Base-by-base conservation (phyloP, 176 grass and related monocot species). In the Cenchrus purpureus region DNA sequence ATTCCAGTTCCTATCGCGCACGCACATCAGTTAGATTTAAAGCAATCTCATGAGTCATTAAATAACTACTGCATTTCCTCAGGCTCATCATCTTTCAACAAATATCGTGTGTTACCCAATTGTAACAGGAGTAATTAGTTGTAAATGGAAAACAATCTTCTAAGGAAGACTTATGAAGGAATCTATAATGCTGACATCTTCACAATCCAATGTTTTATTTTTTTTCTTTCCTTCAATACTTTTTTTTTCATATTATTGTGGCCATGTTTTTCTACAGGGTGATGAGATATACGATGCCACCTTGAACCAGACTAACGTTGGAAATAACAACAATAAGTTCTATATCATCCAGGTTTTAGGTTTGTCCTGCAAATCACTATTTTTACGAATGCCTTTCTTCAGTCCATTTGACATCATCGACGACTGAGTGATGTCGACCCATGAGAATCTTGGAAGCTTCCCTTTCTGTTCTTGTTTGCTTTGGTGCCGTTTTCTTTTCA, bases 321-420 rank as follows among this genome's bases (percentile, higher is more conserved):
- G 88, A 68, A 58, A 79, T 52, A 98, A 98, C 86, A 98, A 98
- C 49, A 98, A 98, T 82, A 98, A 98, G 80, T 98, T 93, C 52
- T 98, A 88, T 82, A 80, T 93, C 64, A 91, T 98, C 77, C 95
- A 95, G 88, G 91, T 84, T 87, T 89, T 98, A 95, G 95, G 95
- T 98, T 71, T 89, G 87, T 84, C 50, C 63, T 74, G 74, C 62
- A 76, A 84, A 73, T 82, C 73, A 69, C 20, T 85, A 15, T 75
- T 68, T 32, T 12, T 48, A 25, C 59, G 56, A 67, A 59, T 70
- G 17, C 60, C 49, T 64, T 70, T 79, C 20, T 78, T 73, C 9
- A 77, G 25, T 82, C 12, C 49, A 40, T 74, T 32, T 68, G 4
- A 80, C 78, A 52, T 45, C 44, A 0, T 45, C 44, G 7, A 45